Evolutionary conservation across 2,329 filamentous ascomycete species (phyloP), one percentile per base, ranked within the genome.

Genomic region (Diatrype stigma): DNA sequence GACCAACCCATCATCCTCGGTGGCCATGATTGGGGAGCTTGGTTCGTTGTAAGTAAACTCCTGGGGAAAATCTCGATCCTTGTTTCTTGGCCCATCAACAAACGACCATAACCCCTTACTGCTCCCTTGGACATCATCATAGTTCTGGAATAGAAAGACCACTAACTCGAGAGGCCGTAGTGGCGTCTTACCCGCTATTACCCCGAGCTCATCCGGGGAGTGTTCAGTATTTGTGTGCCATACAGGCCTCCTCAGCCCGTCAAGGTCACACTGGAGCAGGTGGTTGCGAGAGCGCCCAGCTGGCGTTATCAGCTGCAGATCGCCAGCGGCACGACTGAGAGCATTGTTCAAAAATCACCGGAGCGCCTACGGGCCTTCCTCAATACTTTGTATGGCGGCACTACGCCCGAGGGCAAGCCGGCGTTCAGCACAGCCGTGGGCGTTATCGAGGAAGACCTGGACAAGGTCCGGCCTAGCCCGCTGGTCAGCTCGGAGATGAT

Each of bases 1-100:
- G 70, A 74, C 48, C 48, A 73, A 53, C 72, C 72, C 50, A 86
- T 96, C 63, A 85, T 96, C 51, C 79, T 96, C 14, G 90, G 91
- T 46, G 93, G 91, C 7, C 93, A 96, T 72, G 93, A 97, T 71
- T 96, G 93, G 89, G 93, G 93, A 67, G 91, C 89, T 60, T 77
- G 79, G 2, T 75, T 92, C 26, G 85, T 87, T 49, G 58, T 49
- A 10, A 23, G 23, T 21, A n/a, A n/a, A n/a, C n/a, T n/a, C n/a
- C n/a, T n/a, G n/a, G n/a, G n/a, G n/a, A n/a, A n/a, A n/a, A n/a
- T n/a, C n/a, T n/a, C n/a, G 26, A 30, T 42, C 45, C 40, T 46
- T 30, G 11, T 38, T 44, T 28, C 16, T 47, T 26, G 19, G 34
- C 42, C 28, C n/a, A n/a, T n/a, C n/a, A n/a, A n/a, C n/a, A n/a